Evolutionary conservation across 192 early-diverging fungal genomes (phyloP), one percentile per base, ranked within the genome.

Genomic region (Backusella psychrophila): DNA sequence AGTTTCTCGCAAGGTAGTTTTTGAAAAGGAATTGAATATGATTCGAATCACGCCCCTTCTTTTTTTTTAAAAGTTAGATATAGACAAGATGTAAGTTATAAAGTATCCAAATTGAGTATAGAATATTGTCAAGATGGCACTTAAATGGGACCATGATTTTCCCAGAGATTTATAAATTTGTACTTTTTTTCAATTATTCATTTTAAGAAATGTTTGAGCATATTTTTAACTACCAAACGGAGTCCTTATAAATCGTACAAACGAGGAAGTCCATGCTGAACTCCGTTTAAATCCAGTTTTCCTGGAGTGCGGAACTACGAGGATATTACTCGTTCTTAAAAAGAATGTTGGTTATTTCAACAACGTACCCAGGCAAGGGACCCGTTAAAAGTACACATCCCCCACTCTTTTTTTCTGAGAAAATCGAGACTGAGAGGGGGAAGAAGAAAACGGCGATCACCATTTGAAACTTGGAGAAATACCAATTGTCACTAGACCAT

Each of bases 211-310:
- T 63, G 56, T 63, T 63, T 63, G 56, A 63, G 56, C 26, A 23
- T 63, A 63, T 63, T 63, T 63, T 63, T 63, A 63, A 63, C 56
- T 3, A 29, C 56, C 56, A 59, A 59, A 59, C 56, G 23, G 56
- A 59, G 21, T 59, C 46, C 17, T 19, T 17, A 6, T 49, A 49
- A 17, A 49, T 49, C 46, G n/a, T 49, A 49, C 46, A 49, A 7
- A 49, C 46, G 46, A 49, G 46, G 19, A 49, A 21, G 46, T 49
- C 6, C 1, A 49, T n/a, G 46, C 19, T 49, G 46, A 39, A n/a
- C 46, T 49, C 46, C 46, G 46, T 49, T 49, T 49, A 49, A 49
- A 49, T 49, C 46, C 19, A 49, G 19, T 49, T 49, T 49, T 49
- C 46, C 5, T 49, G 6, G 46, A 49, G 46, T 49, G 15, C 46